Conservation (phyloP, 495 filamentous ascomycete genomes). For the Xylaria nigripes region DNA sequence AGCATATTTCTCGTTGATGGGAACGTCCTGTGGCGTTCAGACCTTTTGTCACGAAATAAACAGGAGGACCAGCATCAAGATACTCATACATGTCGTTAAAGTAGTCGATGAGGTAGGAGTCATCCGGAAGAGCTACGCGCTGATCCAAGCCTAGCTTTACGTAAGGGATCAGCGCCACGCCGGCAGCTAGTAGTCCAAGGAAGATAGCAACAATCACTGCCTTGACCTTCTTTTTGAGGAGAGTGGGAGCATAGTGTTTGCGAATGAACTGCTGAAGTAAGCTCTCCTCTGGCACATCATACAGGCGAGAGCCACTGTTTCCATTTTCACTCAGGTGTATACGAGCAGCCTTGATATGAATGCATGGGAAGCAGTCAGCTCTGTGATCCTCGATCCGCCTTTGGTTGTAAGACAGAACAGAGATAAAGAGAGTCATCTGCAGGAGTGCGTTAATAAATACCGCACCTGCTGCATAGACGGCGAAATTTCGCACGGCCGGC, state of each 20-base stretch:
- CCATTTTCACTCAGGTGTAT: conserved; percentile 37
- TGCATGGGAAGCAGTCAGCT: conserved; percentile 89
- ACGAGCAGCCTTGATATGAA: conserved; percentile 60
- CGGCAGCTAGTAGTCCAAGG: conserved; percentile 78
- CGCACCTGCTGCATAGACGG: conserved; percentile 89
- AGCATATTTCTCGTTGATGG: conserved; percentile 79
- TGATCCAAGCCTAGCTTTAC: conserved; percentile 87
- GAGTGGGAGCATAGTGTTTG: conserved; percentile 72
- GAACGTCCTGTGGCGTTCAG: conserved; percentile 66
- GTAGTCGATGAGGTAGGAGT: conserved; percentile 86
- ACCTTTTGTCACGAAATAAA: conserved; percentile 86
- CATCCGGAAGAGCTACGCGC: conserved; percentile 83
- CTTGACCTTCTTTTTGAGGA: conserved; percentile 74
- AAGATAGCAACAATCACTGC: conserved; percentile 67
- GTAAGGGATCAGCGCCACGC: conserved; percentile 72
- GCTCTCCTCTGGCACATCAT: conserved; percentile 71
- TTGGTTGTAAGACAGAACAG: conserved; percentile 86
- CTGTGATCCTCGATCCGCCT: conserved; percentile 72
- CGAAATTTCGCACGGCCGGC: conserved; percentile 96
- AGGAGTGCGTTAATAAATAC: conserved; percentile 94
- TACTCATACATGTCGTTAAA: conserved; percentile 94
- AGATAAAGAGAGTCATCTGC: conserved; percentile 93
- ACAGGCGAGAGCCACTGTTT: conserved; percentile 34
- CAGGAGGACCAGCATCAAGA: conserved; percentile 83
- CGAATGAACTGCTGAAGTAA: conserved; percentile 75